Evolutionary conservation across 225 moss, liverwort and hornwort species (phyloP), one percentile per base, ranked within the genome.

Genomic region (Takakia lepidozioides): DNA sequence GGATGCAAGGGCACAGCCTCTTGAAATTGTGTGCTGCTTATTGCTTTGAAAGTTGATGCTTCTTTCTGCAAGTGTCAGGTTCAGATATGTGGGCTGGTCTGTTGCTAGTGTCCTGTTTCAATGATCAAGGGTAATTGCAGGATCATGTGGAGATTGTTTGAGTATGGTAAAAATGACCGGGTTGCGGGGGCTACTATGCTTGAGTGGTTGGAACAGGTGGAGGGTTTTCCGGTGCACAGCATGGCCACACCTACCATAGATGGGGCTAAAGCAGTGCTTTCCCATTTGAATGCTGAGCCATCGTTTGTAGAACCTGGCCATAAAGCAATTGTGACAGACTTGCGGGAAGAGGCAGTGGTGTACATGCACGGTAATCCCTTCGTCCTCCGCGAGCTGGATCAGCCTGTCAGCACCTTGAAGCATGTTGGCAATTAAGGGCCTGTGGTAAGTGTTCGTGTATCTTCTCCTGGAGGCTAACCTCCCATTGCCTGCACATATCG

Each of bases 341-440:
- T 99, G 51, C 77, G 91, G 28, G 91, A 99, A 80, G 98, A 99
- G 73, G 89, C 83, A 57, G 82, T 91, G 37, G 91, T 99, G 27
- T 99, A 99, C 62, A 61, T 99, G 30, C 91, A 91, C 55, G 87
- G 83, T 36, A 88, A 84, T 79, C 98, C 98, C 34, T 99, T 83
- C 69, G 98, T 99, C 40, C 69, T 99, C 51, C 85, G 98, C 27
- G 98, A 99, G 66, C 85, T 88, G 38, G 98, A 99, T 57, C 87
- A 99, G 64, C 98, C 98, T 50, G 98, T 88, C 48, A 99, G 85
- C 78, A 88, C 98, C 52, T 69, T 99, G 37, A 99, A 99, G 57
- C 91, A 87, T 59, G 87, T 87, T 42, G 98, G 98, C 54, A 91
- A 85, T 22, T 83, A 92, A 65, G 83, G 85, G 39, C 87, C 74